Conservation (phyloP, 306 rosid genomes). For the Pachyrhizus erosus region DNA sequence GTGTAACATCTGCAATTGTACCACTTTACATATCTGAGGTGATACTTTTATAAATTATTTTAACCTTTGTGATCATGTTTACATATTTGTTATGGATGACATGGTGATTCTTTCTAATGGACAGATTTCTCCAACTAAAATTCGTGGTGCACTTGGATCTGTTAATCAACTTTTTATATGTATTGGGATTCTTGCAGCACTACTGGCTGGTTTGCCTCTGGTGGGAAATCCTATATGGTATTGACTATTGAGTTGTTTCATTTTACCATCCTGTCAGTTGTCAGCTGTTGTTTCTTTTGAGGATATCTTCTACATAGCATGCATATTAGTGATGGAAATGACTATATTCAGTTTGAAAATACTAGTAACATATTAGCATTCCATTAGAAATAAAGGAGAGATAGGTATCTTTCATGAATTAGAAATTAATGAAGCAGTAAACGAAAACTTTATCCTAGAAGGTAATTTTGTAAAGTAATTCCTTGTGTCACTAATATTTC, state of each 20-base stretch:
- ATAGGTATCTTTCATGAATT: conserved; percentile 5
- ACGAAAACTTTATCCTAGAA: conserved; percentile 1
- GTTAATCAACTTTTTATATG: conserved; percentile 91
- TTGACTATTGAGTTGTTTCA: conserved; percentile 46
- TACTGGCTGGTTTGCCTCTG: conserved; percentile 90
- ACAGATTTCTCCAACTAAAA: conserved; percentile 96
- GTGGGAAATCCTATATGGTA: conserved; percentile 88
- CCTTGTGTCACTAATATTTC: not conserved
- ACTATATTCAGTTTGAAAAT: conserved; percentile 3
- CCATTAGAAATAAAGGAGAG: not conserved
- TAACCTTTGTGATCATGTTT: not conserved
- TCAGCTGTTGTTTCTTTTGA: conserved; percentile 31
- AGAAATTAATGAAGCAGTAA: not conserved
- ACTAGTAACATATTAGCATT: not conserved
- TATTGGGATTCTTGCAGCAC: conserved; percentile 86
- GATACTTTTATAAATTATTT: conserved; percentile 24
- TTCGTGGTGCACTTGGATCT: conserved; percentile 95
- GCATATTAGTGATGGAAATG: not conserved
- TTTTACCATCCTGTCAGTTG: conserved; percentile 6
- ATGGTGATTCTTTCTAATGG: conserved; percentile 33
- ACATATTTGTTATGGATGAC: not conserved
- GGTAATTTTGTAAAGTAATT: not conserved
- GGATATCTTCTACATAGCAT: not conserved
- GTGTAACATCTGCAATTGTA: conserved; percentile 90
- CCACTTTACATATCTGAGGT: conserved; percentile 99